Conservation (phyloP, 306 rosid species). For the Vicia villosa region DNA sequence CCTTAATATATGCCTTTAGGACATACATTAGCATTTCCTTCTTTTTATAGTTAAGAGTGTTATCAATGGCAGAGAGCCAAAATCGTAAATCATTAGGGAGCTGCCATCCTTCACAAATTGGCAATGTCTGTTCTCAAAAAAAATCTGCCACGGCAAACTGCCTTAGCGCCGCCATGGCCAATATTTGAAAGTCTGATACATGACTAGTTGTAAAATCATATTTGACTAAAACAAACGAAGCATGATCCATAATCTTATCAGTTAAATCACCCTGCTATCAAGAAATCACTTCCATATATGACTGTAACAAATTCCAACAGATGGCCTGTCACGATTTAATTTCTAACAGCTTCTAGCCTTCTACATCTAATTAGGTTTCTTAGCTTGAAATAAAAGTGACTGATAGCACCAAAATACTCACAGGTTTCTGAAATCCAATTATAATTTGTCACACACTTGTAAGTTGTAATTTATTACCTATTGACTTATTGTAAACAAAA, state of each 20-base stretch:
- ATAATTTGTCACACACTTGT: background rate
- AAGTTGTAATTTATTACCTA: background rate
- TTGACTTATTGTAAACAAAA: background rate
- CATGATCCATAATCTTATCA: background rate
- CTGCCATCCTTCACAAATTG: background rate
- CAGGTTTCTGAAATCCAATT: background rate
- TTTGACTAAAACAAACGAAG: background rate
- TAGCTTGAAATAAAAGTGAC: constrained; percentile 3
- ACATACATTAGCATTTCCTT: too few relatives aligned
- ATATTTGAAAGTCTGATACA: background rate
- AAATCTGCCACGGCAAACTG: background rate
- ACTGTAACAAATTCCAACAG: background rate
- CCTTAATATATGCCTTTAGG: too few relatives aligned
- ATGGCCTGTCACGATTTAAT: background rate
- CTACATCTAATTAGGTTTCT: constrained; percentile 20
- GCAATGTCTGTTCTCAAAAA: background rate
- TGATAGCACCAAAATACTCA: background rate
- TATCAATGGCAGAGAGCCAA: background rate
- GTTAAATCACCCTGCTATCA: constrained; percentile 2
- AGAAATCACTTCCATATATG: constrained; percentile 3
- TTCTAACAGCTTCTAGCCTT: constrained; percentile 6
- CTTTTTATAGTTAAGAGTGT: background rate
- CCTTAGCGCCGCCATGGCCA: background rate
- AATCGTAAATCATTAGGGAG: background rate
- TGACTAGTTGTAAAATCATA: background rate